Conservation (phyloP, 2,329 filamentous ascomycete genomes). For the Plenodomus lindquistii region DNA sequence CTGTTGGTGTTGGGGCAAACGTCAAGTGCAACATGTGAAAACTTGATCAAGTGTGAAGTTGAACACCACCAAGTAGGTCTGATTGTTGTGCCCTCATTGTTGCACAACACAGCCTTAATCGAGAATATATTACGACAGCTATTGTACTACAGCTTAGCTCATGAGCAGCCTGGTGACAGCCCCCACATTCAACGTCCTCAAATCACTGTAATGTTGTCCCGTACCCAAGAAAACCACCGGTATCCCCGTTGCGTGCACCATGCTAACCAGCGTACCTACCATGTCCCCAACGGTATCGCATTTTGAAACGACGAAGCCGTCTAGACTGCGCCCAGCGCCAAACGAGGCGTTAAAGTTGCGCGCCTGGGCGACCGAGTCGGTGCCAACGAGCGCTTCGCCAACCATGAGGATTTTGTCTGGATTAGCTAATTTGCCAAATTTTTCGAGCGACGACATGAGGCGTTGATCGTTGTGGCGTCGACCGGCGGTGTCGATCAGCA, state of each 20-base stretch:
- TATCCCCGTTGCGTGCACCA: constrained; percentile 96
- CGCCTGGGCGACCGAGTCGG: constrained; percentile 92
- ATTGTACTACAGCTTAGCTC: too few species aligned
- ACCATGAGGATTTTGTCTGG: constrained; percentile 99
- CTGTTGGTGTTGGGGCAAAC: too few species aligned
- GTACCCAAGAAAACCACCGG: constrained; percentile 90
- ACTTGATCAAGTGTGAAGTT: too few species aligned
- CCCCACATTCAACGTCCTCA: constrained; percentile 66
- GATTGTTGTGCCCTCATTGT: too few species aligned
- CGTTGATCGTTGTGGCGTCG: constrained; percentile 93
- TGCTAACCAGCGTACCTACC: constrained; percentile 92
- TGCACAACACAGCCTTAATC: too few species aligned
- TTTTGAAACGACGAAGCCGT: constrained; percentile 98
- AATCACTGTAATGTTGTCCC: constrained; percentile 68
- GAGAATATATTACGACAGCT: too few species aligned
- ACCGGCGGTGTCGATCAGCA: constrained; percentile 94
- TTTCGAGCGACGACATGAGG: constrained; percentile 94
- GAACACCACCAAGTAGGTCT: too few species aligned
- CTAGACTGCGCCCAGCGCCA: constrained; percentile 75
- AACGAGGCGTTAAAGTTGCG: constrained; percentile 95
- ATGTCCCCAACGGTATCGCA: constrained; percentile 99
- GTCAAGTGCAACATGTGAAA: too few species aligned
- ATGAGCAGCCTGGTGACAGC: constrained; percentile 66
- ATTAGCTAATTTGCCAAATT: constrained; percentile 93
- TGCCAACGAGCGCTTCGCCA: constrained; percentile 87